Conservation (phyloP, 306 rosid species). For the Fagus crenata region DNA sequence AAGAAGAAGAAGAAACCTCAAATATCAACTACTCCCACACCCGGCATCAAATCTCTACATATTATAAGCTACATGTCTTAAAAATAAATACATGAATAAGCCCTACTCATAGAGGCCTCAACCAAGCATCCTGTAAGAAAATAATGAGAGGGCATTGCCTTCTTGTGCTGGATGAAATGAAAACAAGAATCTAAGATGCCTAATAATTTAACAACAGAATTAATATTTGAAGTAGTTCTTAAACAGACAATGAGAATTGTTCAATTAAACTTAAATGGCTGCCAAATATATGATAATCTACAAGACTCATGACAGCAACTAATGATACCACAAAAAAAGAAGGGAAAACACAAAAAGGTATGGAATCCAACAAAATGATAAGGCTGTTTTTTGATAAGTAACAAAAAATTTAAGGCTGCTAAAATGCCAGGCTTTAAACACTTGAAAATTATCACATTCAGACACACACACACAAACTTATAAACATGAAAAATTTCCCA, state of each 20-base stretch:
- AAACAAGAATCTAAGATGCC: neutral
- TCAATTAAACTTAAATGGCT: neutral
- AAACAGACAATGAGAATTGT: neutral
- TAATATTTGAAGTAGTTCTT: neutral
- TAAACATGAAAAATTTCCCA: slow-evolving; percentile 24
- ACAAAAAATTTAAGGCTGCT: too few relatives aligned
- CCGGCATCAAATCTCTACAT: too few relatives aligned
- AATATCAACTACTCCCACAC: too few relatives aligned
- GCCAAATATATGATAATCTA: neutral
- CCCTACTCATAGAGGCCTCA: too few relatives aligned
- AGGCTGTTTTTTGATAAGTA: neutral
- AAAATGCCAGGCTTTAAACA: slow-evolving; percentile 16
- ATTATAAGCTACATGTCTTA: neutral
- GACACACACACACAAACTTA: slow-evolving; percentile 7
- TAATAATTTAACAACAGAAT: neutral
- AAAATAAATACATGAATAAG: neutral
- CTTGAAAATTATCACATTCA: slow-evolving; percentile 13
- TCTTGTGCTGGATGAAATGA: too few relatives aligned
- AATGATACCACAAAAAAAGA: neutral
- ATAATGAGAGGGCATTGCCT: too few relatives aligned
- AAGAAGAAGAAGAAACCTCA: too few relatives aligned
- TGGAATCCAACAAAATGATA: neutral
- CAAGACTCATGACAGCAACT: neutral
- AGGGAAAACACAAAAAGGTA: neutral
- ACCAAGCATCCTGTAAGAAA: too few relatives aligned